Percentiles rank a stretch among this genome's conserved stretches.
Evolutionary conservation across 202 grass and related monocot genomes (phyloP).

Genomic region (Schoenoplectus triqueter): DNA sequence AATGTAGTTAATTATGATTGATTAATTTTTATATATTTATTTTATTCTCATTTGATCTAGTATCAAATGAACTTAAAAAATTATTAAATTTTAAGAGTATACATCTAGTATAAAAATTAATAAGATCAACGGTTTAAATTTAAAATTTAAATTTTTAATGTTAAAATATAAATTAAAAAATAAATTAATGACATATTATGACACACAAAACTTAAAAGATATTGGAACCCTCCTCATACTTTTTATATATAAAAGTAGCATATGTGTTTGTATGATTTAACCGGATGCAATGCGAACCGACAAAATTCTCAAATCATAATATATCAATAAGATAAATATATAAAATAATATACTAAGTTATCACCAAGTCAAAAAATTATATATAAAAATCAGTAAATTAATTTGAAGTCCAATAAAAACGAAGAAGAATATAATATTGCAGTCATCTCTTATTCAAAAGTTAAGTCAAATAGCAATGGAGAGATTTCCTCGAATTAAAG

Average conservation of each 20-base stretch:
- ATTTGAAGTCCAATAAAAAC: not conserved
- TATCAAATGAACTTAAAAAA: too few species aligned
- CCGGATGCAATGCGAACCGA: not conserved
- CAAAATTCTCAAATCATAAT: not conserved
- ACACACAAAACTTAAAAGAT: too few species aligned
- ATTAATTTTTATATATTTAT: too few species aligned
- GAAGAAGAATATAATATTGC: not conserved
- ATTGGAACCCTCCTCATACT: not conserved
- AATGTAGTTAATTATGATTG: too few species aligned
- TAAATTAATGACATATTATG: too few species aligned
- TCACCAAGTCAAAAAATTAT: not conserved
- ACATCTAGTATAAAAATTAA: too few species aligned
- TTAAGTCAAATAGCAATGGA: not conserved
- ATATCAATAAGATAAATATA: not conserved
- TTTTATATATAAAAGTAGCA: too few species aligned
- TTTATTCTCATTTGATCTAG: too few species aligned
- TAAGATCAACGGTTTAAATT: too few species aligned
- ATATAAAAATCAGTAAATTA: not conserved
- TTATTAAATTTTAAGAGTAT: too few species aligned
- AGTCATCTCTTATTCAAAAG: not conserved
- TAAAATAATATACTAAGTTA: not conserved
- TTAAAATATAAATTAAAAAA: too few species aligned
- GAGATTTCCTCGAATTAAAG: not conserved
- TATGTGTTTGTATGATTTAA: not conserved
- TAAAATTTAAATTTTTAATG: too few species aligned